Base-by-base conservation (phyloP, 208 protist genomes). In the Leptomonas seymouri region DNA sequence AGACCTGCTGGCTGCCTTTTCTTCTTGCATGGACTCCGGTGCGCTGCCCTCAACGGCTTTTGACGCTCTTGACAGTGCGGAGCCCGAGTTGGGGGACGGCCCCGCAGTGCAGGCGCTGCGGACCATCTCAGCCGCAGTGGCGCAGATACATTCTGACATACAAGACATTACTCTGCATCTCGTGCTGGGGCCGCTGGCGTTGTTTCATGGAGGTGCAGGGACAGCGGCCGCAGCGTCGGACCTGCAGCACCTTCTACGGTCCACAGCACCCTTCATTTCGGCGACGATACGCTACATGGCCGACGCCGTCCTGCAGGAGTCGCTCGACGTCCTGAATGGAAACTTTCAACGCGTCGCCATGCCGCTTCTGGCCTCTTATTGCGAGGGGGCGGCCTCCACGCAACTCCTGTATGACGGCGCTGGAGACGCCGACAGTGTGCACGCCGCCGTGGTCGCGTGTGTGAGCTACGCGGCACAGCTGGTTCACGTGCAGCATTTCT, bases 251-350 rank as follows among this genome's bases (percentile, higher is more conserved):
- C 16, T 5, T 39, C 11, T 74, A 15, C 27, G 25, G 42, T 36
- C 18, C 18, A 30, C 39, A 1, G 68, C 68, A 14, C 51, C 59
- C 8, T 51, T 74, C 25, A 41, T 74, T 23, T 58, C 59, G 1
- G 58, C 60, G 15, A 8, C 39, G 49, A 66, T 74, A 59, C 68
- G 60, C 30, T 74, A 74, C 60, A 66, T 74, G 60, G 49, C 60
- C 1, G 60, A 74, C 57, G 36, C 60, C 5, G 27, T 74, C 59
- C 28, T 55, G 20, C 34, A 67, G 21, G 60, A 74, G 3, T 9
- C 51, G 8, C 54, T 67, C 25, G 59, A 61, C 7, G 16, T 41
- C 5, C 68, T 51, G 34, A 61, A 74, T 23, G 23, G 11, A 7
- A 20, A 15, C 42, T 74, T 74, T 39, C 39, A 49, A n/a, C 18